Conservation (phyloP, 179 eudicot species). For the Beta corolliflora region DNA sequence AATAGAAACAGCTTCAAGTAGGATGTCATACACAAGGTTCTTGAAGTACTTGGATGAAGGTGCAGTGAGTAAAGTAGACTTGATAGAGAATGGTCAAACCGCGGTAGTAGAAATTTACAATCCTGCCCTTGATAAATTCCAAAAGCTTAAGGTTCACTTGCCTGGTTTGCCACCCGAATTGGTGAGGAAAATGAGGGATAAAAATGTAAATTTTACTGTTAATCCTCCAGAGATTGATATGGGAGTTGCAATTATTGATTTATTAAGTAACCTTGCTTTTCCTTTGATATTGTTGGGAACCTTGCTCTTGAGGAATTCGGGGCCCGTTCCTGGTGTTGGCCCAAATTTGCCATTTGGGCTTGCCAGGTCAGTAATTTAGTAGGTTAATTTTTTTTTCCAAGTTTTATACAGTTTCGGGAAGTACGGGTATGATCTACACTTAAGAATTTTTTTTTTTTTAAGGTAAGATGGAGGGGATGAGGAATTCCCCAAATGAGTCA, state of each 20-base stretch:
- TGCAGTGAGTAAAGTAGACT: slow-evolving; percentile 68
- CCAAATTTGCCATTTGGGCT: slow-evolving; percentile 81
- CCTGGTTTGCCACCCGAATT: slow-evolving; percentile 73
- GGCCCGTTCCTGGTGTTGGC: slow-evolving; percentile 58
- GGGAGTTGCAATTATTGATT: slow-evolving; percentile 46
- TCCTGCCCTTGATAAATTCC: slow-evolving; percentile 54
- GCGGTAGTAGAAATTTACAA: slow-evolving; percentile 73
- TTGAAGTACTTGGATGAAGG: slow-evolving; percentile 69
- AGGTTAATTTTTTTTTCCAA: background rate
- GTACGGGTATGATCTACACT: no score
- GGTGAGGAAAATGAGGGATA: slow-evolving; percentile 62
- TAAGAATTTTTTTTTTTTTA: no score
- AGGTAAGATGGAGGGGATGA: no score
- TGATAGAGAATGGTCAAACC: slow-evolving; percentile 61
- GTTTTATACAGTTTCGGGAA: no score
- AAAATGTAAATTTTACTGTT: slow-evolving; percentile 72
- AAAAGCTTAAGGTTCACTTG: slow-evolving; percentile 66
- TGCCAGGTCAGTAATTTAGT: slow-evolving; percentile 52
- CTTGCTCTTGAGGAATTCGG: slow-evolving; percentile 47
- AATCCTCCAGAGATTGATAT: slow-evolving; percentile 53
- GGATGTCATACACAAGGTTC: slow-evolving; percentile 77
- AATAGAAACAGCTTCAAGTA: slow-evolving; percentile 46
- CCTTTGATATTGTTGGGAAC: slow-evolving; percentile 72
- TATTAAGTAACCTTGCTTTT: slow-evolving; percentile 68
- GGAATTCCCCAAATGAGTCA: no score